Evolutionary conservation across 1,139 yeast species (phyloP).

Genomic region (Scheffersomyces segobiensis): DNA sequence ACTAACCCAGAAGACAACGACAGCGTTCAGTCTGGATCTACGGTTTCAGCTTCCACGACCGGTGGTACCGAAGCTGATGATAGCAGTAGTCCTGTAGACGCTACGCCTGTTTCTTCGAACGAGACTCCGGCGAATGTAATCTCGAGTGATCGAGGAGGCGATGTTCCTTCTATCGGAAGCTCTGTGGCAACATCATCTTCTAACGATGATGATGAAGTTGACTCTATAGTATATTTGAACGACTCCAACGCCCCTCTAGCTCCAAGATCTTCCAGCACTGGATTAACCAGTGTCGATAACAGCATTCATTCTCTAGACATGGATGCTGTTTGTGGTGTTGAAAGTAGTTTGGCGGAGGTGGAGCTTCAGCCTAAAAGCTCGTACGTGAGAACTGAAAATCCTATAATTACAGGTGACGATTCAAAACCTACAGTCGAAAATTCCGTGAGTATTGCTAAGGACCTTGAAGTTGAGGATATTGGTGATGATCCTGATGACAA

Average conservation of each 20-base stretch:
- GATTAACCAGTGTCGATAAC: constrained; percentile 7
- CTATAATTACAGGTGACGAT: not conserved
- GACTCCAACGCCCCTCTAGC: constrained; percentile 3
- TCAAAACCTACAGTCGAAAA: not conserved
- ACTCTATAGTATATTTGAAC: constrained; percentile 7
- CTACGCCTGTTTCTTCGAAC: not conserved
- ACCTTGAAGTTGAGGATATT: not conserved
- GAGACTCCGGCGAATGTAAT: not conserved
- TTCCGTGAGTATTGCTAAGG: not conserved
- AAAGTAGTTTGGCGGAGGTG: not conserved
- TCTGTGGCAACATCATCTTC: constrained; percentile 6
- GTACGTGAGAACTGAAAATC: not conserved
- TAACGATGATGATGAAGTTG: constrained; percentile 6
- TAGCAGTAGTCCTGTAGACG: not conserved
- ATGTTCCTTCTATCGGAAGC: not conserved
- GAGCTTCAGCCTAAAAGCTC: not conserved
- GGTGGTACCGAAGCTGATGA: not conserved
- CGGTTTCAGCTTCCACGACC: not conserved
- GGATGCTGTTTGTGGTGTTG: not conserved
- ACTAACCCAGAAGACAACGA: not conserved
- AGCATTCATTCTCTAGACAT: constrained; percentile 1
- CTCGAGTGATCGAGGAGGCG: not conserved
- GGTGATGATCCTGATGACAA: constrained; percentile 6
- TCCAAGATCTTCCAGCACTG: constrained; percentile 8
- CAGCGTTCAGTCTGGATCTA: not conserved